These are phyloP conservation scores for Xylariaceae sp. DNA, from an alignment of 2,329 filamentous ascomycete species.

Conservation along the genomic window DNA sequence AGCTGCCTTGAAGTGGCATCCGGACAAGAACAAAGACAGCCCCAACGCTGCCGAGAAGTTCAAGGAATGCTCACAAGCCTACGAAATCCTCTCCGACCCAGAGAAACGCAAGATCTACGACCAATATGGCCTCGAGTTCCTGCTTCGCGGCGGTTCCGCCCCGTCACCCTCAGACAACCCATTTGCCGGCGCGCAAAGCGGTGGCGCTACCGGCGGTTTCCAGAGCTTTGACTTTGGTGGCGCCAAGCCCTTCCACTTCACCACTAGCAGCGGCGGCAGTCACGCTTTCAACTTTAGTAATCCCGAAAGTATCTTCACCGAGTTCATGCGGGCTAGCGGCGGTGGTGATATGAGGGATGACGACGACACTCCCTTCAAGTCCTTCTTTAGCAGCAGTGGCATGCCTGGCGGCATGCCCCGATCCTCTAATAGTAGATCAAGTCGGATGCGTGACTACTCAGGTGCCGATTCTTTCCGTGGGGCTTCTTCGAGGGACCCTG, in stretches of 20 bases:
- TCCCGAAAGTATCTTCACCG: slow-evolving; percentile 76
- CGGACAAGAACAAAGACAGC: slow-evolving; percentile 96
- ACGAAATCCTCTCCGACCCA: slow-evolving; percentile 94
- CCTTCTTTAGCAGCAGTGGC: slow-evolving; percentile 46
- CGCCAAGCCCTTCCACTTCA: slow-evolving; percentile 59
- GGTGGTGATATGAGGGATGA: slow-evolving; percentile 38
- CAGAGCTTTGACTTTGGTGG: slow-evolving; percentile 29
- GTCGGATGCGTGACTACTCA: slow-evolving; percentile 39
- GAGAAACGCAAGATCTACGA: slow-evolving; percentile 97
- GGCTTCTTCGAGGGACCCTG: slow-evolving; percentile 40
- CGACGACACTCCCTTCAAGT: slow-evolving; percentile 45
- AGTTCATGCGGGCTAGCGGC: slow-evolving; percentile 62
- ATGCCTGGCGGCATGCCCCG: slow-evolving; percentile 42
- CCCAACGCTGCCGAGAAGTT: slow-evolving; percentile 84
- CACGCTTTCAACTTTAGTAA: slow-evolving; percentile 77
- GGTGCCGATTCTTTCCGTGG: slow-evolving; percentile 29
- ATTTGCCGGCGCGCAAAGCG: slow-evolving; percentile 49
- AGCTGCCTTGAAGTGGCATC: slow-evolving; percentile 84
- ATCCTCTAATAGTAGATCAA: slow-evolving; percentile 28
- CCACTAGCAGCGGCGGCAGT: slow-evolving; percentile 49
- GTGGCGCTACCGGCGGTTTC: slow-evolving; percentile 27
- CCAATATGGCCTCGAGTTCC: slow-evolving; percentile 87
- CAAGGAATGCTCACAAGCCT: slow-evolving; percentile 96
- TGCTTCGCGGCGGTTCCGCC: slow-evolving; percentile 70
- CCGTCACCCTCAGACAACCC: slow-evolving; percentile 61